phyloP scores from a whole-genome alignment of 441 rosid genomes.

The Gossypium davidsonii region DNA sequence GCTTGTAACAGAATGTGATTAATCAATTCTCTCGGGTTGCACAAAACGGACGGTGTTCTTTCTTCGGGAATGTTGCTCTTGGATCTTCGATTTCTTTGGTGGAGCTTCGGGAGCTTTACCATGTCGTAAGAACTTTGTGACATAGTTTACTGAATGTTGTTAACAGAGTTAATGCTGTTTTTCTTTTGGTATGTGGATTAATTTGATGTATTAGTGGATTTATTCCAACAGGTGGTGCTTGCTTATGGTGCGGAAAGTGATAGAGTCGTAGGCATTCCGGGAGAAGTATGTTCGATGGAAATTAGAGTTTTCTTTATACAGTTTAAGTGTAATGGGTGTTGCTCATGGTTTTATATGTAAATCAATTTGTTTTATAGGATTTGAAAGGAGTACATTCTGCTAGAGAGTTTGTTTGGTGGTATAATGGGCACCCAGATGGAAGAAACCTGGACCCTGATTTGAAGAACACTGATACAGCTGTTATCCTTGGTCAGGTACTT shows the following conservation, averaged over 20 bases:
- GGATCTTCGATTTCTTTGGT: slow-evolving; percentile 59
- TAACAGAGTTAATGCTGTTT: not conserved
- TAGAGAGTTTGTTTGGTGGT: slow-evolving; percentile 97
- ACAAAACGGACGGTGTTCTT: slow-evolving; percentile 55
- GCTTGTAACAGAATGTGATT: slow-evolving; percentile 65
- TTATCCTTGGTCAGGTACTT: slow-evolving; percentile 78
- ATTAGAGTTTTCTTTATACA: not conserved
- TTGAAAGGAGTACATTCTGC: slow-evolving; percentile 72
- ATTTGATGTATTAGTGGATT: slow-evolving; percentile 7
- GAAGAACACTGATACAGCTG: slow-evolving; percentile 62
- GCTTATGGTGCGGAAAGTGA: slow-evolving; percentile 96
- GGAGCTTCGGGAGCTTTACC: slow-evolving; percentile 76
- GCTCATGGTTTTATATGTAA: slow-evolving; percentile 1
- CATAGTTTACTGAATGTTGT: not conserved
- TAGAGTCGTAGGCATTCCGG: slow-evolving; percentile 68
- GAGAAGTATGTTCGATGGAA: slow-evolving; percentile 51
- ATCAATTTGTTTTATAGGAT: slow-evolving; percentile 29
- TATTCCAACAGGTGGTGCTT: slow-evolving; percentile 66
- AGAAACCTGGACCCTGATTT: slow-evolving; percentile 59
- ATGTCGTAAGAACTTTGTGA: slow-evolving; percentile 39
- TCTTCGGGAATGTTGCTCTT: slow-evolving; percentile 66
- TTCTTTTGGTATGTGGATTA: not conserved
- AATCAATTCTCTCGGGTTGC: slow-evolving; percentile 83
- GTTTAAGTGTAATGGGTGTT: not conserved
- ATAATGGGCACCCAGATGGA: slow-evolving; percentile 85